Conservation (phyloP, 805 yeast species). For the Wickerhamomyces chaumierensis region DNA sequence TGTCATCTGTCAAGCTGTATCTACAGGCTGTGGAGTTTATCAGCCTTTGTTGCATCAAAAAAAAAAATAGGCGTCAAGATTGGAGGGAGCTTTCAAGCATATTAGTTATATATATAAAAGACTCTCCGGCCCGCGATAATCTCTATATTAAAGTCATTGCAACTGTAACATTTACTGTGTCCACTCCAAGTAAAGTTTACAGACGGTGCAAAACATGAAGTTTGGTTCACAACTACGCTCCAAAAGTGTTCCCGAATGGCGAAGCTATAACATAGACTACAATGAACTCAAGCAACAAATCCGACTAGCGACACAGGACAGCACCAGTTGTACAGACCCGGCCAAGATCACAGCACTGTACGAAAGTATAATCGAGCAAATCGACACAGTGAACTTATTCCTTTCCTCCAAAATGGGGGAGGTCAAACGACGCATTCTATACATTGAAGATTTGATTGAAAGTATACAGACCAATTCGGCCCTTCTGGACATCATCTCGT, state of each 20-base stretch:
- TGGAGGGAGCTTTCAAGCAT: no score
- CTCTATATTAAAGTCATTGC: no score
- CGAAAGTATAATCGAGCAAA: conserved; percentile 41
- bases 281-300: conserved; percentile 63
- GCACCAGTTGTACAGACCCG: conserved; percentile 1
- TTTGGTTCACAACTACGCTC: conserved; percentile 69
- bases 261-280: conserved; percentile 71
- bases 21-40: no score
- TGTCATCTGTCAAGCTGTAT: no score
- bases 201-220: no score
- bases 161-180: no score
- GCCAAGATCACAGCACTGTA: conserved; percentile 24
- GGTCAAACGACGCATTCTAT: conserved; percentile 37
- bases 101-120: no score
- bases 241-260: conserved; percentile 84
- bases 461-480: conserved; percentile 1
- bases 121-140: no score
- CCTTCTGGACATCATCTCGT: conserved; percentile 1
- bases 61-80: no score
- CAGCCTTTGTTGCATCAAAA: no score
- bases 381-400: conserved; percentile 48
- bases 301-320: conserved; percentile 31
- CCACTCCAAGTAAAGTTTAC: no score
- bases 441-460: conserved; percentile 27
- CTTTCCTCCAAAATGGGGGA: conserved; percentile 62